Conservation (phyloP, 257 asterid species). For the Nyctanthes arbortristis region DNA sequence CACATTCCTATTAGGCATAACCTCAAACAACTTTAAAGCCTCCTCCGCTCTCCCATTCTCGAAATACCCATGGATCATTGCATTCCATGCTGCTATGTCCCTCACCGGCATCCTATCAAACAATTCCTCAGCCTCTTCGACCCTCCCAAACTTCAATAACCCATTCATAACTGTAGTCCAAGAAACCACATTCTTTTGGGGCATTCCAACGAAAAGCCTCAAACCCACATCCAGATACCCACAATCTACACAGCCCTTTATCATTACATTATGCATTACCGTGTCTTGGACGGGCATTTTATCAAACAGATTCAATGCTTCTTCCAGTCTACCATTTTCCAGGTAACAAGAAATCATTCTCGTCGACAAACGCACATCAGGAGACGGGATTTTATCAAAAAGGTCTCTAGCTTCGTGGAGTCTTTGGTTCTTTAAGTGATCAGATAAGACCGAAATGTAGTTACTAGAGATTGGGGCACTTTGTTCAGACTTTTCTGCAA, state of each 20-base stretch:
- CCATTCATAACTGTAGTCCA: constrained; percentile 80
- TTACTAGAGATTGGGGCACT: constrained; percentile 1
- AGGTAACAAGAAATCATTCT: constrained; percentile 55
- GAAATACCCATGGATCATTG: constrained; percentile 73
- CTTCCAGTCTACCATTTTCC: constrained; percentile 47
- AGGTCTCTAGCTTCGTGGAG: constrained; percentile 35
- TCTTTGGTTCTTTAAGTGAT: constrained; percentile 38
- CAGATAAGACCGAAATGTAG: constrained; percentile 28
- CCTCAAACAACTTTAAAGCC: constrained; percentile 53
- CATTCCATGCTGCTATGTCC: constrained; percentile 84
- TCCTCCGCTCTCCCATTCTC: constrained; percentile 56
- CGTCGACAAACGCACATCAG: constrained; percentile 57
- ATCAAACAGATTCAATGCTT: constrained; percentile 74
- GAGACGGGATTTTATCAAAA: constrained; percentile 35
- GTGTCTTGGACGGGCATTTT: constrained; percentile 64
- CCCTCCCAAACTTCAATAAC: constrained; percentile 53
- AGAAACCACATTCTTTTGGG: constrained; percentile 65
- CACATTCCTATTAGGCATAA: constrained; percentile 64
- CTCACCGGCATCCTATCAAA: constrained; percentile 65
- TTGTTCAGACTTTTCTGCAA: constrained; percentile 22
- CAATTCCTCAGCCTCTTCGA: constrained; percentile 64
- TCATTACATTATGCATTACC: constrained; percentile 76
- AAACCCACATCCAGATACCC: constrained; percentile 58
- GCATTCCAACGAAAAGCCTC: constrained; percentile 68
- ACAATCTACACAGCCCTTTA: constrained; percentile 70